phyloP scores from a whole-genome alignment of 1,284 basidiomycete species.

The Apiotrichum brassicae region DNA sequence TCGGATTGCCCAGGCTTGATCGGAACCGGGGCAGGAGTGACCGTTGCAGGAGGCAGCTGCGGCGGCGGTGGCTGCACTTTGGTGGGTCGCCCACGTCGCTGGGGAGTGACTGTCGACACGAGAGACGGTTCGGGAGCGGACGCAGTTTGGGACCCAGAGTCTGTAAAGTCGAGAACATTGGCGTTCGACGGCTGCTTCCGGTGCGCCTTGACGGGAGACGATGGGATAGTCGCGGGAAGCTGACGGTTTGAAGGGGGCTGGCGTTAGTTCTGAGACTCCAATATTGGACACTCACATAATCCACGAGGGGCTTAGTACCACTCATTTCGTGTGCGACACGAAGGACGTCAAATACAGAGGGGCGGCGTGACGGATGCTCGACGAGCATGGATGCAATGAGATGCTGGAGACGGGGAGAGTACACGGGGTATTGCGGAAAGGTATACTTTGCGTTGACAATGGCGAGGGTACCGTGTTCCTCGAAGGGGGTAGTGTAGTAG shows the following conservation, averaged over 20 bases:
- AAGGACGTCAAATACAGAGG: constrained; percentile 73
- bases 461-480: constrained; percentile 90
- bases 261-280: not conserved
- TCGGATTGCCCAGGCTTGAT: not conserved
- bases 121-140: constrained; percentile 25
- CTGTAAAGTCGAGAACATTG: constrained; percentile 46
- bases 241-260: constrained; percentile 1
- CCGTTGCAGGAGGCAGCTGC: not conserved
- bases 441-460: constrained; percentile 96
- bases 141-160: constrained; percentile 20
- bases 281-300: constrained; percentile 49
- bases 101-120: constrained; percentile 37
- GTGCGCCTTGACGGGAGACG: constrained; percentile 3
- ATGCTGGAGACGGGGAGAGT: constrained; percentile 77
- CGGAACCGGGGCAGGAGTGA: not conserved
- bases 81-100: constrained; percentile 42
- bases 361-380: constrained; percentile 75
- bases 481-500: constrained; percentile 98
- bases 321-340: constrained; percentile 69
- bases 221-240: not conserved
- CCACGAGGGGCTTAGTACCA: constrained; percentile 70
- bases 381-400: constrained; percentile 84
- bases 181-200: not conserved
- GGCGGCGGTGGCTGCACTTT: constrained; percentile 4
- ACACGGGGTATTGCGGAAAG: constrained; percentile 85